These are phyloP conservation scores for Mycena floridula DNA, from an alignment of 768 basidiomycete species.

Conservation along the genomic window DNA sequence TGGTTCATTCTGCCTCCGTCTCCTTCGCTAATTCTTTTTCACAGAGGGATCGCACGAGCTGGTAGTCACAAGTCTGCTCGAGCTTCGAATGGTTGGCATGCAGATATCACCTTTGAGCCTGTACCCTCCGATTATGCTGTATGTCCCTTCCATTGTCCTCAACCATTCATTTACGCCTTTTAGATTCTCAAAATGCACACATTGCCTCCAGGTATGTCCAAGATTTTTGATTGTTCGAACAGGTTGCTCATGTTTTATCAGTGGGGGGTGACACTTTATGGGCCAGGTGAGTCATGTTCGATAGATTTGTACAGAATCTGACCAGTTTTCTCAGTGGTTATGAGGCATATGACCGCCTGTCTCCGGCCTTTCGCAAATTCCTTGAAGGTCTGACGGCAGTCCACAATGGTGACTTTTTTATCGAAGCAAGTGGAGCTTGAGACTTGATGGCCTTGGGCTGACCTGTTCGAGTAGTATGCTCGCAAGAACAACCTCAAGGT, in stretches of 20 bases:
- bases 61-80: constrained; percentile 24
- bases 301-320: not conserved
- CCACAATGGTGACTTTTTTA: constrained; percentile 40
- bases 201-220: constrained; percentile 25
- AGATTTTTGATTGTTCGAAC: not conserved
- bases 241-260: not conserved
- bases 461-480: constrained; percentile 23
- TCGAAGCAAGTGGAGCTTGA: constrained; percentile 21
- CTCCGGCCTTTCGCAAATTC: constrained; percentile 45
- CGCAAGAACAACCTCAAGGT: constrained; percentile 21
- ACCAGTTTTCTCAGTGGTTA: constrained; percentile 31
- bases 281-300: constrained; percentile 21
- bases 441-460: not conserved
- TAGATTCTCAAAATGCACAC: constrained; percentile 37
- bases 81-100: constrained; percentile 44
- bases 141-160: constrained; percentile 2
- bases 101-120: constrained; percentile 56
- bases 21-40: not conserved
- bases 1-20: not conserved
- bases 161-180: not conserved
- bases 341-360: constrained; percentile 60
- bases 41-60: constrained; percentile 33
- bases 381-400: constrained; percentile 54
- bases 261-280: constrained; percentile 38
- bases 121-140: constrained; percentile 56